Evolutionary conservation across 345 rosid species (phyloP), one percentile per base, ranked within the genome.

Genomic region (Gossypium ekmanianum): DNA sequence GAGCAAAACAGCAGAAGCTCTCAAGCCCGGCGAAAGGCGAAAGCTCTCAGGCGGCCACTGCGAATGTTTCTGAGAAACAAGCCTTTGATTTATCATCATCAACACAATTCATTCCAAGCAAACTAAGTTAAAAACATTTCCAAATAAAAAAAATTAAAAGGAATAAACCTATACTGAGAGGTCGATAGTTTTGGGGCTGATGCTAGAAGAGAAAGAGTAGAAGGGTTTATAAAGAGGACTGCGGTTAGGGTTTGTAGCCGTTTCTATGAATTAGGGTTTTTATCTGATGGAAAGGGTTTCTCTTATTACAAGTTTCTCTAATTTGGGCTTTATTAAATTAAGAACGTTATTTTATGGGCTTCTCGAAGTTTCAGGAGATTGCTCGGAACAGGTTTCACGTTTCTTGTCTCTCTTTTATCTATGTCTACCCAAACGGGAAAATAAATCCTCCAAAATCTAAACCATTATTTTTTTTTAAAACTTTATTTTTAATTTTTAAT

Each of bases 1-100:
- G 78, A 77, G 64, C 7, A 11, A 44, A 51, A 71, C 87, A 82
- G 85, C 89, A 80, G 2, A 1, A 61, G 74, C 85, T 84, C 87
- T 86, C 87, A 78, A 80, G 85, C 85, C 83, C 1, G 80, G 87
- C 80, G 47, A 78, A 78, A 78, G 86, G 88, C 84, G 84, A 85
- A 87, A 85, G 84, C 82, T 77, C 88, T 85, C 57, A 79, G 87
- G 74, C 84, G 83, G 88, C 88, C 88, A 87, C 88, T 81, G 86
- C 88, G 79, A 87, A 87, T 85, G 88, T 83, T 80, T 80, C 17
- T 79, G 90, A 87, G 88, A 87, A 87, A 85, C 90, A 85, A 80
- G 87, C 90, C 85, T 71, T 74, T 8, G 52, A 51, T 61, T 61
- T 75, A 13, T 75, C 78, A 74, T 81, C 83, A 74, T 74, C 58